Conservation (phyloP, 108 stramenopile species). For the Cyclotella atomus region DNA sequence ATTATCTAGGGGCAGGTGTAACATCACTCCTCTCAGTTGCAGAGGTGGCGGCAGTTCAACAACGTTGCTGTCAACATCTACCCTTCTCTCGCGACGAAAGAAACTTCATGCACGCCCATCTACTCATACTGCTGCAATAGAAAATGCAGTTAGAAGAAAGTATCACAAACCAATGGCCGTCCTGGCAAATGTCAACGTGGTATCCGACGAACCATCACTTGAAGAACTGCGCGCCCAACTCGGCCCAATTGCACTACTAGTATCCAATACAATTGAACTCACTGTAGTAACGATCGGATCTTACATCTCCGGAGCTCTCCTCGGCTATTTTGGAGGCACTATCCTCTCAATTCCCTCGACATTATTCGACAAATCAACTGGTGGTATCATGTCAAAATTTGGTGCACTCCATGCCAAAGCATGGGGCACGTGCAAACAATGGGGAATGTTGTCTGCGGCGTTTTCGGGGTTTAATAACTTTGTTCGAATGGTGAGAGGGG, state of each 20-base stretch:
- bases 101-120: not conserved
- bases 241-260: slow-evolving; percentile 57
- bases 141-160: slow-evolving; percentile 8
- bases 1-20: no score
- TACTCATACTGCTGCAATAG: no score
- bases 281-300: slow-evolving; percentile 56
- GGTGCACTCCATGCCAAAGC: slow-evolving; percentile 59
- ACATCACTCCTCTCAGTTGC: not conserved
- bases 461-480: slow-evolving; percentile 73
- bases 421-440: slow-evolving; percentile 51
- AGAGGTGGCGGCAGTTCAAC: slow-evolving; percentile 10
- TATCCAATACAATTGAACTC: slow-evolving; percentile 69
- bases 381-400: slow-evolving; percentile 30
- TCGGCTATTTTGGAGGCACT: slow-evolving; percentile 64
- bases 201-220: slow-evolving; percentile 23
- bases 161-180: not conserved
- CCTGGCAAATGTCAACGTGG: not conserved
- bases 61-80: not conserved
- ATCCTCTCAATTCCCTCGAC: slow-evolving; percentile 58
- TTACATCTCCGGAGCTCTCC: slow-evolving; percentile 61
- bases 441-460: slow-evolving; percentile 64
- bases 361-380: slow-evolving; percentile 25
- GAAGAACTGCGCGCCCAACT: slow-evolving; percentile 54
- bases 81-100: not conserved
- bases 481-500: slow-evolving; percentile 55